A percentile compares a stretch with the other conserved stretches of the same genome.
Conservation (phyloP, 208 protist genomes). For the Leishmania arabica region DNA sequence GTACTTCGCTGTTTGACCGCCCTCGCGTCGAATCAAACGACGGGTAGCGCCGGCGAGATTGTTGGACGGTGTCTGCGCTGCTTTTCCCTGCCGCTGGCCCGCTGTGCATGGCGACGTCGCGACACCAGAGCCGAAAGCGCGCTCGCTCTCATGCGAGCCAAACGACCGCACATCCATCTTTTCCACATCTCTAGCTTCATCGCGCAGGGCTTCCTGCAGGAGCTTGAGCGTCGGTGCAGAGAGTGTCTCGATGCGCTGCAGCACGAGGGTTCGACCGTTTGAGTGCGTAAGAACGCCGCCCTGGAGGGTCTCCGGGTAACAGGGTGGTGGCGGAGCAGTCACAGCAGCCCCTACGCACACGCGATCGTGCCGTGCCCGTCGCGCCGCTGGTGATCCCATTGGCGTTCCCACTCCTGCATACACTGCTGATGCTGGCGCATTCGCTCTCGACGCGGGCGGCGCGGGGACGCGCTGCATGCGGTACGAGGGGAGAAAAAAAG, state of each 20-base stretch:
- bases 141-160: background rate
- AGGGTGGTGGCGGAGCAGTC: constrained; percentile 11
- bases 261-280: constrained; percentile 28
- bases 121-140: background rate
- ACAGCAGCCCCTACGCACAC: background rate
- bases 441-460: background rate
- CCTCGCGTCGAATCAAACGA: constrained; percentile 61
- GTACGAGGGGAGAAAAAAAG: constrained; percentile 45
- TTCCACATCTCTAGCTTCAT: background rate
- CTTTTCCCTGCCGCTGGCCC: background rate
- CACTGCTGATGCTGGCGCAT: background rate
- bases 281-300: constrained; percentile 43
- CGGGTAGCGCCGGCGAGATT: constrained; percentile 13
- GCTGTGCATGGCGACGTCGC: background rate
- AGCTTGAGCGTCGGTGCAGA: constrained; percentile 36
- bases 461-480: constrained; percentile 1
- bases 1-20: constrained; percentile 57
- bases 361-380: background rate
- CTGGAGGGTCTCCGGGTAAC: constrained; percentile 31
- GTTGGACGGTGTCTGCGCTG: background rate
- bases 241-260: constrained; percentile 41
- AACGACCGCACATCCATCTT: too few relatives aligned
- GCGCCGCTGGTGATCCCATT: constrained; percentile 11
- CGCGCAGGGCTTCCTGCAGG: constrained; percentile 41
- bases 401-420: background rate